Conservation (phyloP, 805 yeast species). For the Kodamaea fukazawae region DNA sequence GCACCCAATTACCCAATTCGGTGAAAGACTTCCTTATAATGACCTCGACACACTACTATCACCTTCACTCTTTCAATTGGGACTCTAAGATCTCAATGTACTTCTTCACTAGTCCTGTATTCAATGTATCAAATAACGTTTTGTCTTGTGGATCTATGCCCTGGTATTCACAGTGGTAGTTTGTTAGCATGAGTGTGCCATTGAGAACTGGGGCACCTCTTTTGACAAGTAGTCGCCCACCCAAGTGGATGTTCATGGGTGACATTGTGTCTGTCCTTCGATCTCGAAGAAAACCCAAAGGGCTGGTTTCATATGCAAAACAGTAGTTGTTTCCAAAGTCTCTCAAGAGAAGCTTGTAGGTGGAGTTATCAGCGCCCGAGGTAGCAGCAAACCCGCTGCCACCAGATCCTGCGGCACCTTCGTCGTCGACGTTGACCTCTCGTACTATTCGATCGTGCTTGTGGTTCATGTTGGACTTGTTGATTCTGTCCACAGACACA, state of each 20-base stretch:
- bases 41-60: no score
- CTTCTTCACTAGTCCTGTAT: conserved; percentile 34
- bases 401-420: conserved; percentile 13
- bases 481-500: conserved; percentile 58
- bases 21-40: no score
- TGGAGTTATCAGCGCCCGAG: conserved; percentile 14
- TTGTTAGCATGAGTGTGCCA: conserved; percentile 43
- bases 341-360: conserved; percentile 57
- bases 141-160: conserved; percentile 26
- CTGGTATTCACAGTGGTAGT: conserved; percentile 29
- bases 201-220: conserved; percentile 46
- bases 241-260: conserved; percentile 36
- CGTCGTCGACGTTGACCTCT: conserved; percentile 48
- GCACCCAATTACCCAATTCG: no score
- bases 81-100: conserved; percentile 37
- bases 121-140: conserved; percentile 26
- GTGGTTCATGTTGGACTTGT: conserved; percentile 16
- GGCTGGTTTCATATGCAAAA: conserved; percentile 55
- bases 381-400: no score
- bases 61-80: no score
- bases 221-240: conserved; percentile 55
- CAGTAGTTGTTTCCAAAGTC: conserved; percentile 50
- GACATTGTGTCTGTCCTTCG: conserved; percentile 23
- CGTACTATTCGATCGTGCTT: conserved; percentile 38
- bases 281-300: conserved; percentile 46